Base-by-base conservation (phyloP, 257 asterid genomes). In the Salvia splendens region DNA sequence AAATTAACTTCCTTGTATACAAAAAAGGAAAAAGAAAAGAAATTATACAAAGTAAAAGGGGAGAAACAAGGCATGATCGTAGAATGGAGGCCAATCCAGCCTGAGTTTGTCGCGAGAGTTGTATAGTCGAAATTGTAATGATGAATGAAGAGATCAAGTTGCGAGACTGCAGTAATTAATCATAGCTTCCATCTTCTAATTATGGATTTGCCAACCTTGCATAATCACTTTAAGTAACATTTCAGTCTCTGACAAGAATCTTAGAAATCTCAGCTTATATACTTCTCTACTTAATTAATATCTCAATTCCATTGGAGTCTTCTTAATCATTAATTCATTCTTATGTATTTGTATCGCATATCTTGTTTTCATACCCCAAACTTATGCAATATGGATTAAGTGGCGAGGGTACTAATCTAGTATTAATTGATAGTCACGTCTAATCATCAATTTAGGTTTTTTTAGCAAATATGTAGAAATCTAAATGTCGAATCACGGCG, bases 131-230 rank as follows among this genome's bases (percentile, higher is more conserved):
- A 52, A 67, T 36, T 51, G 51, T 54, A 28, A 70, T 77, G 75
- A 71, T 77, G 78, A 71, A 58, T 38, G 12, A 33, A 50, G 1
- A 24, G 30, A 24, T 33, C 10, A 30, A n/a, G 45, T 16, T 16
- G 51, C 40, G 45, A 8, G 12, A 33, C 51, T 20, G 38, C 48
- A 56, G 14, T 53, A 40, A 35, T 71, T 77, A 65, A 73, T 72
- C 54, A 73, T 80, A 3, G 20, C 72, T 61, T 64, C 65, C 80
- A 73, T 61, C 67, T 69, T 24, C 30, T 33, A 33, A 33, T 42
- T 49, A 9, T 57, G 32, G 70, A 55, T 62, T 28, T 36, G 54
- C 70, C 69, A 46, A 12, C 61, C 43, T 42, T 20, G 35, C 63
- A 69, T 42, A 75, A 40, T 35, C 68, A 71, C 56, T 48, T 70